A percentile compares a stretch with the other conserved stretches of the same genome.
Evolutionary conservation across 768 basidiomycete genomes (phyloP).

Genomic region (Mycena leptocephala): DNA sequence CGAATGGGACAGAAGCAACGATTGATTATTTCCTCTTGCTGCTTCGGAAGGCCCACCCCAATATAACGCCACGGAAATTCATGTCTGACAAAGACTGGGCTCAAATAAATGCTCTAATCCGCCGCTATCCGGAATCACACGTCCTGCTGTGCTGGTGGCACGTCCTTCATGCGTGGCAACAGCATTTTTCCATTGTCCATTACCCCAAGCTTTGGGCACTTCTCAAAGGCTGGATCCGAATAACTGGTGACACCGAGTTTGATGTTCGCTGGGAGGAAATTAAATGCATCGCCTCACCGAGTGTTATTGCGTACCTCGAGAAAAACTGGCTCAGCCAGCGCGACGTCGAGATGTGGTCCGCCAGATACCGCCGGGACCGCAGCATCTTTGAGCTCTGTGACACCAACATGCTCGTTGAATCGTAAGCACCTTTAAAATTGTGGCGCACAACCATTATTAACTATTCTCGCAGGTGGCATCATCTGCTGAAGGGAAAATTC

Average conservation of each 20-base stretch:
- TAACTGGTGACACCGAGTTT: slow-evolving; percentile 20
- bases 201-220: slow-evolving; percentile 38
- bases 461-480: slow-evolving; percentile 38
- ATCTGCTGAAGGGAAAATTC: slow-evolving; percentile 28
- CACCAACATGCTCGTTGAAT: slow-evolving; percentile 47
- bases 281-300: not conserved
- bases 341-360: slow-evolving; percentile 41
- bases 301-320: slow-evolving; percentile 17
- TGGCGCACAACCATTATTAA: not conserved
- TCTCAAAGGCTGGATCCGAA: slow-evolving; percentile 40
- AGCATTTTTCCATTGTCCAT: slow-evolving; percentile 34
- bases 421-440: not conserved
- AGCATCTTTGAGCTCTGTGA: slow-evolving; percentile 34
- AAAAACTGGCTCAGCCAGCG: slow-evolving; percentile 28
- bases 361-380: slow-evolving; percentile 28
- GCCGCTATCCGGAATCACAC: too few species aligned
- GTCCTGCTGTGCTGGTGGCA: slow-evolving; percentile 54
- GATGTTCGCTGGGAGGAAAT: not conserved
- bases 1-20: slow-evolving; percentile 37
- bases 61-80: not conserved
- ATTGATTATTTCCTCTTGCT: slow-evolving; percentile 28
- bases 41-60: not conserved
- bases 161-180: slow-evolving; percentile 49
- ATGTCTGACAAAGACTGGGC: slow-evolving; percentile 20
- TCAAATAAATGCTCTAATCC: not conserved